Evolutionary conservation across 371 early-diverging fungal genomes (phyloP).

Genomic region (Catenaria anguillulae): DNA sequence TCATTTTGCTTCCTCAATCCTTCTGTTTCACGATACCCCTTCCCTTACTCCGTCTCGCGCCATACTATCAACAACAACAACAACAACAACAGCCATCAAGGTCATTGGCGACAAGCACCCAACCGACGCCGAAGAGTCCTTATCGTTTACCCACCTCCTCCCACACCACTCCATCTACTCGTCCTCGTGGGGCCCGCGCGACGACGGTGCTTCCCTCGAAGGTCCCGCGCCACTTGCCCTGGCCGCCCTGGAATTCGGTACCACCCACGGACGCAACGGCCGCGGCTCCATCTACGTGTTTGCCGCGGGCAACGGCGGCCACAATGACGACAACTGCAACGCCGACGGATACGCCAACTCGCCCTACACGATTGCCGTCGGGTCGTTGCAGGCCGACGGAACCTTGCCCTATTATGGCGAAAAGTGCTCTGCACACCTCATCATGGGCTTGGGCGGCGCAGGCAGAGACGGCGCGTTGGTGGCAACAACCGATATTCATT

Average conservation of each 20-base stretch:
- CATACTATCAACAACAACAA: background rate
- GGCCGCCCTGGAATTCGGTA: constrained; percentile 68
- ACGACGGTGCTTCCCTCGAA: constrained; percentile 75
- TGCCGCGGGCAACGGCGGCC: constrained; percentile 88
- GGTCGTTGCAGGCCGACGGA: constrained; percentile 59
- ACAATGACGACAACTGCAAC: constrained; percentile 74
- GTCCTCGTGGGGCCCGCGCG: constrained; percentile 93
- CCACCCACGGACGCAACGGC: constrained; percentile 65
- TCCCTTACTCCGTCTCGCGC: background rate
- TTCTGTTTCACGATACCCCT: constrained; percentile 11
- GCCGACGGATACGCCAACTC: constrained; percentile 93
- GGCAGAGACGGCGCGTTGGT: constrained; percentile 13
- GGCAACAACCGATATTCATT: constrained; percentile 63
- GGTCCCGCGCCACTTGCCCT: constrained; percentile 62
- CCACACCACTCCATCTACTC: constrained; percentile 82
- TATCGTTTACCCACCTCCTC: constrained; percentile 67
- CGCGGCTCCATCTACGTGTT: constrained; percentile 83
- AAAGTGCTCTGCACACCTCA: constrained; percentile 72
- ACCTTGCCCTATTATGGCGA: constrained; percentile 78
- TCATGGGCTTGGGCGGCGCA: constrained; percentile 73
- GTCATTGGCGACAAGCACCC: constrained; percentile 50
- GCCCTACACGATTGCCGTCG: constrained; percentile 84
- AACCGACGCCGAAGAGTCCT: constrained; percentile 79
- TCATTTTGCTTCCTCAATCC: too few relatives aligned
- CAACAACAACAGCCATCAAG: constrained; percentile 7